Evolutionary conservation across 2,329 filamentous ascomycete genomes (phyloP).

Genomic region (Magnaporthiopsis incrustans): DNA sequence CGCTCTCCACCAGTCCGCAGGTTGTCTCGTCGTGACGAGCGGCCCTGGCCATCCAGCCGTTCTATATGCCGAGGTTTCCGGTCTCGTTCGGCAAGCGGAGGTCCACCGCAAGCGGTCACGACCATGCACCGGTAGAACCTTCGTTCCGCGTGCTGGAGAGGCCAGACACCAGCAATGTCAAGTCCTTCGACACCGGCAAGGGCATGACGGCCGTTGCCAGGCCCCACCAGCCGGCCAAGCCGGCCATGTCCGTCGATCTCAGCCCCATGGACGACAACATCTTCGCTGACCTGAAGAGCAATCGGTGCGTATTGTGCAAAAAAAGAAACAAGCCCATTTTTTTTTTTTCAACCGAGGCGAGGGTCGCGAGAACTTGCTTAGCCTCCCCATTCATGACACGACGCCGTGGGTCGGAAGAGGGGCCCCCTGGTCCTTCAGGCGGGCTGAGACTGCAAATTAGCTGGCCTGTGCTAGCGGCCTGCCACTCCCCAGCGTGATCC

Average conservation of each 20-base stretch:
- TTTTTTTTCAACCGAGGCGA: neutral
- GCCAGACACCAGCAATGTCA: conserved; percentile 34
- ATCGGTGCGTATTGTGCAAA: conserved; percentile 39
- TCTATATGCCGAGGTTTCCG: conserved; percentile 56
- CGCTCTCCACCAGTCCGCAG: neutral
- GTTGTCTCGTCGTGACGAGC: neutral
- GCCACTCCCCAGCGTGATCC: conserved; percentile 1
- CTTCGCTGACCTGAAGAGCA: conserved; percentile 45
- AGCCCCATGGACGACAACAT: conserved; percentile 42
- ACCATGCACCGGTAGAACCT: conserved; percentile 41
- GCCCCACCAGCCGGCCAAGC: conserved; percentile 28
- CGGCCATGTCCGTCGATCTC: conserved; percentile 27
- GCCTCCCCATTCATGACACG: neutral
- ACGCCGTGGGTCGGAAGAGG: neutral
- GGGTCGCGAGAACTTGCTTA: neutral
- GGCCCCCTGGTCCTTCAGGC: neutral
- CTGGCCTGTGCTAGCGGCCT: conserved; percentile 5
- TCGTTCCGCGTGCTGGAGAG: conserved; percentile 54
- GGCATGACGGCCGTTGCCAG: conserved; percentile 30
- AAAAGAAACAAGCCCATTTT: neutral
- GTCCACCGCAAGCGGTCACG: conserved; percentile 47
- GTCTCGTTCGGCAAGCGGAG: conserved; percentile 52
- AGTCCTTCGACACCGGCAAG: conserved; percentile 43
- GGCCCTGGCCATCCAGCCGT: conserved; percentile 7
- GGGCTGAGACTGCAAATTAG: conserved; percentile 3